A percentile compares a stretch with the other conserved stretches of the same genome.
These are phyloP conservation scores for Colletotrichum aenigma DNA, from an alignment of 2,329 filamentous ascomycete species.

Conservation along the genomic window DNA sequence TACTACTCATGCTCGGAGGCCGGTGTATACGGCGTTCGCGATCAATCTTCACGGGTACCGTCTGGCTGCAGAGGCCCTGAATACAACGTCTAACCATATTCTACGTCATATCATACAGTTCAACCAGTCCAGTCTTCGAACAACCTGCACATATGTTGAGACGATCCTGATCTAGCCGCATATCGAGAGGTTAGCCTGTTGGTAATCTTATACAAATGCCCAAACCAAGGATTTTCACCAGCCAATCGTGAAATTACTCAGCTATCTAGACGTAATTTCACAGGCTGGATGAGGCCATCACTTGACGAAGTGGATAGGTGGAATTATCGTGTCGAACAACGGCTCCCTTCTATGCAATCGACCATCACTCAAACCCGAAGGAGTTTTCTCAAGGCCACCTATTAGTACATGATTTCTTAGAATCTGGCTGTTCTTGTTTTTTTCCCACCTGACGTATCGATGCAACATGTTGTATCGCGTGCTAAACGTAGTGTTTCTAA, in stretches of 20 bases:
- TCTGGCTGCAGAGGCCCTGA: not conserved
- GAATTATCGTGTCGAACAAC: not conserved
- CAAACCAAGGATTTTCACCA: accelerated
- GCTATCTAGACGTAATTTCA: not conserved
- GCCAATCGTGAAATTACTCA: too few relatives aligned
- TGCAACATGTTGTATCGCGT: accelerated
- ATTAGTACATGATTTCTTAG: accelerated
- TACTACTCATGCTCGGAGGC: not conserved
- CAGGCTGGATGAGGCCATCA: not conserved
- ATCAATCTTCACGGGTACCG: accelerated
- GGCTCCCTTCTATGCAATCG: not conserved
- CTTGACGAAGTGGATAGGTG: not conserved
- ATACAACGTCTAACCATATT: too few relatives aligned
- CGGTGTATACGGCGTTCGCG: not conserved
- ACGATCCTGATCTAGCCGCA: not conserved
- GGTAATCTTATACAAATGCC: not conserved
- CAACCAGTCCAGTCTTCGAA: accelerated
- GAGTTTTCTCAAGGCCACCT: accelerated
- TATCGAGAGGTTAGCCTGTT: not conserved
- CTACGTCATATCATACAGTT: too few relatives aligned
- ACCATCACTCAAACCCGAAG: not conserved
- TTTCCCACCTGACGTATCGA: not conserved
- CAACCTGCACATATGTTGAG: accelerated
- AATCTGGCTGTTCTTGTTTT: not conserved
- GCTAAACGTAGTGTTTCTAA: not conserved